Evolutionary conservation across 345 rosid genomes (phyloP).

Genomic region (Acer yangbiense): DNA sequence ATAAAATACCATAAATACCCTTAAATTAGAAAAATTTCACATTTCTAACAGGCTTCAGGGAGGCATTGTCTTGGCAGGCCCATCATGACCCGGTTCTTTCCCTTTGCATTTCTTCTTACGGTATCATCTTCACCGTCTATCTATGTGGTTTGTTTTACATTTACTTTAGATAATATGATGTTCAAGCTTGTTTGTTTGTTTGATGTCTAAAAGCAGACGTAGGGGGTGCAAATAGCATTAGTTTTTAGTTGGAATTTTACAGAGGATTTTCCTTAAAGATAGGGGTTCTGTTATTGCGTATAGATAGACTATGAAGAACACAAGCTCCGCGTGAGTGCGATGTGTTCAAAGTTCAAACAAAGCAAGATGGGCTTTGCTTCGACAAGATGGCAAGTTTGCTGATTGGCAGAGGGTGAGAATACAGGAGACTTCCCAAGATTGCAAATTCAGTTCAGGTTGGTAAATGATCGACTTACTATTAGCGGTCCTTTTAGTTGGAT

Average conservation of each 20-base stretch:
- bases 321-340: slow-evolving; percentile 41
- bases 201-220: background rate
- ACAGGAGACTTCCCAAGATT: slow-evolving; percentile 97
- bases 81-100: slow-evolving; percentile 86
- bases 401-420: slow-evolving; percentile 99
- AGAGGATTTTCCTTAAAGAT: background rate
- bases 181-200: too few relatives aligned
- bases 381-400: slow-evolving; percentile 94
- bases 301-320: background rate
- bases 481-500: background rate
- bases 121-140: slow-evolving; percentile 23
- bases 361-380: slow-evolving; percentile 77
- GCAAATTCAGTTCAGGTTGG: slow-evolving; percentile 96
- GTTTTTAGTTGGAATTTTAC: background rate
- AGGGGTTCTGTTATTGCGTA: background rate
- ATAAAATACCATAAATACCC: too few relatives aligned
- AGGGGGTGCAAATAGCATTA: background rate
- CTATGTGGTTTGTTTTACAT: too few relatives aligned
- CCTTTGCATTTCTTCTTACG: slow-evolving; percentile 63
- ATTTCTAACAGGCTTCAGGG: slow-evolving; percentile 62
- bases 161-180: too few relatives aligned
- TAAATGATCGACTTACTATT: slow-evolving; percentile 7
- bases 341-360: slow-evolving; percentile 51
- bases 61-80: slow-evolving; percentile 80
- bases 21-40: too few relatives aligned